Evolutionary conservation across 1,284 basidiomycete species (phyloP).

Genomic region (Pseudozyma pruni): DNA sequence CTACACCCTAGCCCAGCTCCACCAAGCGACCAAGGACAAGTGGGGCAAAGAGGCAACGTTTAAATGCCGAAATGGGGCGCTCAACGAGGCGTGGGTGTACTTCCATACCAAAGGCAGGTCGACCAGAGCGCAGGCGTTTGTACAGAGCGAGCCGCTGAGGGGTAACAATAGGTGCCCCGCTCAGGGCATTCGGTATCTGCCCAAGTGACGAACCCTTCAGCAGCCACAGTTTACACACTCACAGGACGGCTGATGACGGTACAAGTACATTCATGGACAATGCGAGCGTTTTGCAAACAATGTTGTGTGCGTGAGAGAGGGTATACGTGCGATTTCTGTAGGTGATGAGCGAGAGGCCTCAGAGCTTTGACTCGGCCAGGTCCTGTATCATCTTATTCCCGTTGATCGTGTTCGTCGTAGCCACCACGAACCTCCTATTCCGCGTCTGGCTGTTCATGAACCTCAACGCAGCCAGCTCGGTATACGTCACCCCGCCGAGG

Average conservation of each 20-base stretch:
- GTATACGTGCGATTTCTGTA: slow-evolving; percentile 7
- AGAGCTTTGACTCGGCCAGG: slow-evolving; percentile 14
- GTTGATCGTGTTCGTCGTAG: slow-evolving; percentile 59
- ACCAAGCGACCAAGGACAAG: slow-evolving; percentile 10
- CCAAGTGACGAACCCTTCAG: slow-evolving; percentile 25
- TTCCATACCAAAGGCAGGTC: slow-evolving; percentile 35
- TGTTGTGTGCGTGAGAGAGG: not conserved
- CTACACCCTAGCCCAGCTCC: slow-evolving; percentile 33
- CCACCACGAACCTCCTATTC: slow-evolving; percentile 56
- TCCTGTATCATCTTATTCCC: slow-evolving; percentile 48
- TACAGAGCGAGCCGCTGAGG: slow-evolving; percentile 25
- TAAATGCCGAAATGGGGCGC: slow-evolving; percentile 28
- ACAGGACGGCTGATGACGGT: not conserved
- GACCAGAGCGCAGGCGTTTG: slow-evolving; percentile 28
- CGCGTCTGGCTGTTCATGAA: slow-evolving; percentile 77
- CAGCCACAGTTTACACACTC: not conserved
- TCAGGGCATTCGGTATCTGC: slow-evolving; percentile 32
- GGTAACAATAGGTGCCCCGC: slow-evolving; percentile 38
- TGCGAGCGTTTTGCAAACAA: not conserved
- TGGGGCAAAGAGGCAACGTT: slow-evolving; percentile 39
- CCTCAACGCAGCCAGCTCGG: slow-evolving; percentile 91
- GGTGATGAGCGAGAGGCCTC: no score
- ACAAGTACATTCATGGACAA: slow-evolving; percentile 11
- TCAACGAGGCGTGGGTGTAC: slow-evolving; percentile 49
- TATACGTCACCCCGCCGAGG: slow-evolving; percentile 97